phyloP scores from a whole-genome alignment of 2,329 filamentous ascomycete genomes.

The Thelonectria olida region DNA sequence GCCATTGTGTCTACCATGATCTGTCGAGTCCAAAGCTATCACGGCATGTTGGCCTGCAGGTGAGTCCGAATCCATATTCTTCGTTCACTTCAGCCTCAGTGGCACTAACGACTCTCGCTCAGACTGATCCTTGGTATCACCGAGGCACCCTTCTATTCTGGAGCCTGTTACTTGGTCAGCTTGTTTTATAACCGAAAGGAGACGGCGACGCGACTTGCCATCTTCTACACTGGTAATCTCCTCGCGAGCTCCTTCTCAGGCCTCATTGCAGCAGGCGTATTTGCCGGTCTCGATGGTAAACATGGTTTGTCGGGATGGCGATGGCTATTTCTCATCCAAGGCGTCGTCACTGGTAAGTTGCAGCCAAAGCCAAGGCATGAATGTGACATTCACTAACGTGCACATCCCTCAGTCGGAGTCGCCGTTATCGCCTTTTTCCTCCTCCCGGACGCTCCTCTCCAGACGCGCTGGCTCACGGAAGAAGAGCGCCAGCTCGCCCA shows the following conservation, averaged over 20 bases:
- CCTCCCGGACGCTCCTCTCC: conserved; percentile 50
- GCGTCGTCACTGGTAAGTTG: conserved; percentile 1
- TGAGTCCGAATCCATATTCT: conserved; percentile 48
- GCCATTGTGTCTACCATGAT: conserved; percentile 53
- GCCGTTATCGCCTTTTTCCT: conserved; percentile 46
- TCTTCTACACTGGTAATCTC: conserved; percentile 54
- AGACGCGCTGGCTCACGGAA: conserved; percentile 48
- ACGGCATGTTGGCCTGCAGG: conserved; percentile 52
- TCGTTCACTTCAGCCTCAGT: too few relatives aligned
- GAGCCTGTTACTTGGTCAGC: conserved; percentile 53
- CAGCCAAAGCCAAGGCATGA: conserved; percentile 24
- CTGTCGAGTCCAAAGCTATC: conserved; percentile 51
- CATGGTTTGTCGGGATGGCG: conserved; percentile 42
- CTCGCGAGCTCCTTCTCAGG: conserved; percentile 52
- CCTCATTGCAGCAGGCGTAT: conserved; percentile 55
- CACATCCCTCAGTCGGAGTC: conserved; percentile 12
- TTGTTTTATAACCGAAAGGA: conserved; percentile 65
- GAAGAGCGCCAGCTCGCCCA: conserved; percentile 54
- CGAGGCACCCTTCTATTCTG: conserved; percentile 52
- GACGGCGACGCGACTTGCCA: conserved; percentile 52
- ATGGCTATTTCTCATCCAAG: conserved; percentile 33
- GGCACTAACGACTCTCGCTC: too few relatives aligned
- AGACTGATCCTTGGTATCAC: conserved; percentile 54
- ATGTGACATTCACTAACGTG: conserved; percentile 13
- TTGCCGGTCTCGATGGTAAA: conserved; percentile 43